A percentile compares a stretch with the other conserved stretches of the same genome.
These are phyloP conservation scores for Pseudophaeomoniella oleicola DNA, from an alignment of 2,329 filamentous ascomycete genomes.

Conservation along the genomic window DNA sequence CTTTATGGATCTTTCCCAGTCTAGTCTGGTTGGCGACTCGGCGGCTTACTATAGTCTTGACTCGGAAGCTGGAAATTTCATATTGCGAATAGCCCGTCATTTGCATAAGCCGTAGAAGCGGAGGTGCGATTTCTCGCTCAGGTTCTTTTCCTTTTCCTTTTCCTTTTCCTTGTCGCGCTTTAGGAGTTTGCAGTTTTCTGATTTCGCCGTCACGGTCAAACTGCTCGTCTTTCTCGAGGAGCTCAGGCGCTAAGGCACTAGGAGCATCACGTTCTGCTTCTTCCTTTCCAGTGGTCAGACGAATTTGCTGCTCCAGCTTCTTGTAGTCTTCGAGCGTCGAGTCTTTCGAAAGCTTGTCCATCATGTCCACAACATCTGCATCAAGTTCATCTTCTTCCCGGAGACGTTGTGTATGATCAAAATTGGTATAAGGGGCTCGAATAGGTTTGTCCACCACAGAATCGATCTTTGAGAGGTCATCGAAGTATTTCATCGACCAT, in stretches of 20 bases:
- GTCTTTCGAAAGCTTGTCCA: conserved; percentile 7
- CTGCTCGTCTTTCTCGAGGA: conserved; percentile 29
- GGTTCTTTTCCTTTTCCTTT: conserved; percentile 13
- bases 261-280: conserved; percentile 34
- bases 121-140: conserved; percentile 9
- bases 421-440: conserved; percentile 33
- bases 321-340: conserved; percentile 3
- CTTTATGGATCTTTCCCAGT: conserved; percentile 76
- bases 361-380: conserved; percentile 37
- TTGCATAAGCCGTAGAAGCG: conserved; percentile 36
- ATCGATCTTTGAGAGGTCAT: conserved; percentile 66
- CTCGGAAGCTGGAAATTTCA: conserved; percentile 38
- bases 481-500: conserved; percentile 60
- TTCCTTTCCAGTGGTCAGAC: conserved; percentile 35
- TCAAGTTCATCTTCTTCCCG: conserved; percentile 48
- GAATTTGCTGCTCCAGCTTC: conserved; percentile 26
- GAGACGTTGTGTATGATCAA: conserved; percentile 43
- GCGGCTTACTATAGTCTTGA: conserved; percentile 61
- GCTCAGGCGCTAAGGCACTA: conserved; percentile 34
- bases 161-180: conserved; percentile 14
- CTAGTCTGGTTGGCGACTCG: conserved; percentile 83
- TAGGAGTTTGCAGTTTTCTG: neutral
- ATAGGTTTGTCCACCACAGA: conserved; percentile 62
- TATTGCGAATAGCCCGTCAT: conserved; percentile 38
- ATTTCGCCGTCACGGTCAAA: conserved; percentile 12